Percentiles rank a stretch among this genome's conserved stretches.
Conservation (phyloP, 2,329 filamentous ascomycete genomes). For the Xylariaceae sp. region DNA sequence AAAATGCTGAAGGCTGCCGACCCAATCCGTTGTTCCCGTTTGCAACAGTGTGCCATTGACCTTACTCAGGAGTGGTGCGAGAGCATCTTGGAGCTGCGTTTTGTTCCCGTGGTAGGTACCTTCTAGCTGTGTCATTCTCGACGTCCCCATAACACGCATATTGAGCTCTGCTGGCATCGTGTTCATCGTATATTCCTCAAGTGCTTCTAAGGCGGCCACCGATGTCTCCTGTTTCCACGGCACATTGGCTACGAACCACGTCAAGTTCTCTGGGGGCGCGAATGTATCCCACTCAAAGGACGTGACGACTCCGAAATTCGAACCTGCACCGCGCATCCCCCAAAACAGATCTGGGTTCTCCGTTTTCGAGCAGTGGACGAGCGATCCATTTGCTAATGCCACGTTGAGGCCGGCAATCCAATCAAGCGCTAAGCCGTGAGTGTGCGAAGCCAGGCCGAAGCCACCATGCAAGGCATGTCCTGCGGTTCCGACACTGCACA, state of each 20-base stretch:
- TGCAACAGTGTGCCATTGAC: constrained; percentile 34
- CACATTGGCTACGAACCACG: constrained; percentile 30
- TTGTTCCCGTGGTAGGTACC: constrained; percentile 39
- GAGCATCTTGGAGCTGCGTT: constrained; percentile 29
- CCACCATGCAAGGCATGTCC: constrained; percentile 38
- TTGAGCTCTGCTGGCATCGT: constrained; percentile 41
- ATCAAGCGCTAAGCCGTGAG: constrained; percentile 46
- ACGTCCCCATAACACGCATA: constrained; percentile 39
- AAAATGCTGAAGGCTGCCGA: constrained; percentile 32
- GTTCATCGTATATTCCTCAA: constrained; percentile 28
- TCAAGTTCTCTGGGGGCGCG: constrained; percentile 29
- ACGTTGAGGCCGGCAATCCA: constrained; percentile 37
- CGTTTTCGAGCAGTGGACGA: constrained; percentile 29
- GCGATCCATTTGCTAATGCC: constrained; percentile 30
- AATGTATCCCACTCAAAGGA: constrained; percentile 32
- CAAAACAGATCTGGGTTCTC: constrained; percentile 34
- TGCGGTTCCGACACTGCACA: constrained; percentile 34
- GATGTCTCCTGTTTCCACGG: constrained; percentile 27
- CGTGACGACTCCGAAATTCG: constrained; percentile 33
- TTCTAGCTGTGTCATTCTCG: constrained; percentile 36
- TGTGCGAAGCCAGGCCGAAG: constrained; percentile 38
- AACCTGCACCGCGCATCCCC: constrained; percentile 34
- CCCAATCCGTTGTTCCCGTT: constrained; percentile 31
- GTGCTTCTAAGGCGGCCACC: constrained; percentile 47
- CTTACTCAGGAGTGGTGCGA: constrained; percentile 35